Conservation (phyloP, 2,329 filamentous ascomycete genomes). For the Talaromyces albobiverticillius region DNA sequence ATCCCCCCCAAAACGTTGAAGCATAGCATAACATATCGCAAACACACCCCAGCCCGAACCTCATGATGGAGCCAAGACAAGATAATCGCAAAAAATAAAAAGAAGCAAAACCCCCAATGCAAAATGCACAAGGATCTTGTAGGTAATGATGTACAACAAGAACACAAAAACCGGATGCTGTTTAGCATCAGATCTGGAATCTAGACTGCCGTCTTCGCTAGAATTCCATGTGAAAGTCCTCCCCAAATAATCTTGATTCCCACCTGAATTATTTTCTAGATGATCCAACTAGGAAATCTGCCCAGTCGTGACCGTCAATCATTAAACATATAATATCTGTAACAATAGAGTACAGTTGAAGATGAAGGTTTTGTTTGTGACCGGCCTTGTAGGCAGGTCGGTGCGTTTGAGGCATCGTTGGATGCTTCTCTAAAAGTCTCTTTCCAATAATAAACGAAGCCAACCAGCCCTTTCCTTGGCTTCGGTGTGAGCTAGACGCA, state of each 20-base stretch:
- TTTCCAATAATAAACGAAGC: neutral
- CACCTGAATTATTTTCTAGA: neutral
- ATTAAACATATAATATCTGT: slow-evolving; percentile 15
- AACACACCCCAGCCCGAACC: neutral
- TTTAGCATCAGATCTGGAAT: neutral
- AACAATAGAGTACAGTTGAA: slow-evolving; percentile 14
- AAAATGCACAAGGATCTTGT: neutral
- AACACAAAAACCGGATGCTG: neutral
- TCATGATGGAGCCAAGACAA: neutral
- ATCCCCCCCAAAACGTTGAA: neutral
- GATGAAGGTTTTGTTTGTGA: slow-evolving; percentile 7
- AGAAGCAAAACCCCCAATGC: neutral
- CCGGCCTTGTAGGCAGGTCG: neutral
- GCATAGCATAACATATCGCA: neutral
- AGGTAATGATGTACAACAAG: neutral
- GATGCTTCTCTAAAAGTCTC: neutral
- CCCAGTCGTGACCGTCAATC: slow-evolving; percentile 13
- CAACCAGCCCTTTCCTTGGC: neutral
- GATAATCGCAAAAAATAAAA: neutral
- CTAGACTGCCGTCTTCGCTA: neutral
- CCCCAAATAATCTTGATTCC: neutral
- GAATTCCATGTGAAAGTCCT: neutral
- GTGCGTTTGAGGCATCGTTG: neutral
- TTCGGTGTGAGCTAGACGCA: neutral
- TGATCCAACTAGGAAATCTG: slow-evolving; percentile 7